Percentiles rank a stretch among this genome's conserved stretches.
Conservation (phyloP, 1,284 basidiomycete species). For the Stygiomarasmius scandens region DNA sequence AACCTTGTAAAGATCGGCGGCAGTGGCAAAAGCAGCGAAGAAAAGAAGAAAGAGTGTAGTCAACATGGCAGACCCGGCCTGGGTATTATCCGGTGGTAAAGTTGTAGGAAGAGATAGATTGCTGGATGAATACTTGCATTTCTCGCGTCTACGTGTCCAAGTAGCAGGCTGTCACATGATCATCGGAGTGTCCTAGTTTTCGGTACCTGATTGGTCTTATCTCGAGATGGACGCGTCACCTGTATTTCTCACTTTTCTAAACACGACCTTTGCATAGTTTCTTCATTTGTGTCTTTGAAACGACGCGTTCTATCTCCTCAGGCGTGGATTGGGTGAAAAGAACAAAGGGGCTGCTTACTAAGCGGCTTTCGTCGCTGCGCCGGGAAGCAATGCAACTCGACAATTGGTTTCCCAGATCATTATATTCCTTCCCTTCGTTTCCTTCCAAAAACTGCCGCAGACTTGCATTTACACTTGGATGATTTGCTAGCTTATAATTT, state of each 20-base stretch:
- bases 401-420: background rate
- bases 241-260: no score
- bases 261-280: no score
- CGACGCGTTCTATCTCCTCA: no score
- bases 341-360: background rate
- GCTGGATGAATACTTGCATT: no score
- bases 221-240: no score
- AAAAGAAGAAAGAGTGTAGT: slow-evolving; percentile 44
- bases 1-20: slow-evolving; percentile 75
- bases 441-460: background rate
- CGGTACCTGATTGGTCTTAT: no score
- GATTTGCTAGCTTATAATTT: background rate
- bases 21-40: slow-evolving; percentile 50
- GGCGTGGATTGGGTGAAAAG: no score
- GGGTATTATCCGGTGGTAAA: background rate
- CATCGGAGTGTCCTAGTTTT: no score
- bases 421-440: background rate
- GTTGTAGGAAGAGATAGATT: background rate
- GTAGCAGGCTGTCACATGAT: no score
- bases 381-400: no score
- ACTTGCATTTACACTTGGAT: background rate
- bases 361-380: background rate
- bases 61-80: slow-evolving; percentile 18
- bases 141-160: no score
- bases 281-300: no score